Evolutionary conservation across 2,329 filamentous ascomycete species (phyloP).

Genomic region (Neobulgaria alba): DNA sequence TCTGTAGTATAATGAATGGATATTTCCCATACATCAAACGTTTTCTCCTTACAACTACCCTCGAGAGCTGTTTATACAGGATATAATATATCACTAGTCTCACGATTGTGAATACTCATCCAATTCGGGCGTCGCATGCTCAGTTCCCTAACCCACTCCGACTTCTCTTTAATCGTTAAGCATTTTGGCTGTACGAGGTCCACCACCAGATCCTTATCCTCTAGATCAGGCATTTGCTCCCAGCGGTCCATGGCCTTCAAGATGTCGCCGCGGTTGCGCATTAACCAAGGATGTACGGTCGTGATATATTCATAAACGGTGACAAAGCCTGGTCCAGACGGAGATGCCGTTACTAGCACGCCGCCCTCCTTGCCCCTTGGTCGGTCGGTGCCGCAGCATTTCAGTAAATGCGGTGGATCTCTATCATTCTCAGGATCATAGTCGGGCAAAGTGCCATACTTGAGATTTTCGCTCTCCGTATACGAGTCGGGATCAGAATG

Average conservation of each 20-base stretch:
- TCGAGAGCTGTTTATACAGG: slow-evolving; percentile 5
- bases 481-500: slow-evolving; percentile 6
- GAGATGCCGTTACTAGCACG: slow-evolving; percentile 19
- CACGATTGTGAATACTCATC: slow-evolving; percentile 5
- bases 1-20: slow-evolving; percentile 5
- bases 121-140: slow-evolving; percentile 2
- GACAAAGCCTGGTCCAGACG: slow-evolving; percentile 17
- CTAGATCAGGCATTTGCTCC: slow-evolving; percentile 3
- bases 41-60: slow-evolving; percentile 6
- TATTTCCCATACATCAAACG: slow-evolving; percentile 4
- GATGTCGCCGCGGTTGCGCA: slow-evolving; percentile 14
- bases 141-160: slow-evolving; percentile 6
- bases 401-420: slow-evolving; percentile 2
- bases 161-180: slow-evolving; percentile 7
- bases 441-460: slow-evolving; percentile 6
- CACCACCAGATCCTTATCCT: slow-evolving; percentile 6
- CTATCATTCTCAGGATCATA: slow-evolving; percentile 3
- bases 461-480: neutral
- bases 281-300: slow-evolving; percentile 25
- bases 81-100: slow-evolving; percentile 3
- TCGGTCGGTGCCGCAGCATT: slow-evolving; percentile 22
- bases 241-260: slow-evolving; percentile 5
- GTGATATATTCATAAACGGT: slow-evolving; percentile 22
- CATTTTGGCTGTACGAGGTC: slow-evolving; percentile 3
- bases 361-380: slow-evolving; percentile 17